Evolutionary conservation across 352 stramenopile genomes (phyloP).

Genomic region (Pythium folliculosum): DNA sequence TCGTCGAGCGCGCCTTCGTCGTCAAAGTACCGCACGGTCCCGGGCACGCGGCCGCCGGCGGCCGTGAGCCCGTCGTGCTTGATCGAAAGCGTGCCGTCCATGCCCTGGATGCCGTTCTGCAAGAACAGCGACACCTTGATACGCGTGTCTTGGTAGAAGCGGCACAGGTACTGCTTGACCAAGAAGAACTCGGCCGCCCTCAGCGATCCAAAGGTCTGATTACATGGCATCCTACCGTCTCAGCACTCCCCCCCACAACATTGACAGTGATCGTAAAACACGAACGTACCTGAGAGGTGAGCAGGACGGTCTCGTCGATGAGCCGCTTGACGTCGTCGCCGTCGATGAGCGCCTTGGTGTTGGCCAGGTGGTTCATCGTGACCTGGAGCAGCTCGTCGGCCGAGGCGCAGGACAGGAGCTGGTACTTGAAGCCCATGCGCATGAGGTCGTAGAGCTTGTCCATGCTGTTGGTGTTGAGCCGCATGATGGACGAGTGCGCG

Average conservation of each 20-base stretch:
- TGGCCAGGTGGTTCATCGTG: conserved; percentile 85
- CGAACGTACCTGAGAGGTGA: conserved; percentile 47
- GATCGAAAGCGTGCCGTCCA: conserved; percentile 82
- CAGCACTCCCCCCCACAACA: no score
- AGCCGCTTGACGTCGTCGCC: conserved; percentile 61
- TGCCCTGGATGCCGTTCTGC: conserved; percentile 84
- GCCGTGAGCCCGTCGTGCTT: conserved; percentile 76
- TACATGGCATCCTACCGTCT: not conserved
- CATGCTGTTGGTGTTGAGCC: conserved; percentile 93
- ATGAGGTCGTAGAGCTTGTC: conserved; percentile 95
- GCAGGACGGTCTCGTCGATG: conserved; percentile 77
- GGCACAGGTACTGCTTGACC: conserved; percentile 83
- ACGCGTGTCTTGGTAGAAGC: conserved; percentile 90
- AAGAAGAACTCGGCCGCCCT: conserved; percentile 71
- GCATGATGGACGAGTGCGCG: conserved; percentile 94
- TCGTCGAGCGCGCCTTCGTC: conserved; percentile 59
- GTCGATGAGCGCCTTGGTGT: conserved; percentile 76
- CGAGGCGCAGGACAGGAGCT: conserved; percentile 79
- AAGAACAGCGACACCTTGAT: conserved; percentile 93
- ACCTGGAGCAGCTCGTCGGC: conserved; percentile 88
- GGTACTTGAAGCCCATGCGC: conserved; percentile 95
- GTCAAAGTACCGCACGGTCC: conserved; percentile 70
- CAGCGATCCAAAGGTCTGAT: conserved; percentile 63
- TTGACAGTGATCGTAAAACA: not conserved
- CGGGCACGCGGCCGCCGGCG: conserved; percentile 64